phyloP scores from a whole-genome alignment of 306 rosid species.

The Rosa chinensis region DNA sequence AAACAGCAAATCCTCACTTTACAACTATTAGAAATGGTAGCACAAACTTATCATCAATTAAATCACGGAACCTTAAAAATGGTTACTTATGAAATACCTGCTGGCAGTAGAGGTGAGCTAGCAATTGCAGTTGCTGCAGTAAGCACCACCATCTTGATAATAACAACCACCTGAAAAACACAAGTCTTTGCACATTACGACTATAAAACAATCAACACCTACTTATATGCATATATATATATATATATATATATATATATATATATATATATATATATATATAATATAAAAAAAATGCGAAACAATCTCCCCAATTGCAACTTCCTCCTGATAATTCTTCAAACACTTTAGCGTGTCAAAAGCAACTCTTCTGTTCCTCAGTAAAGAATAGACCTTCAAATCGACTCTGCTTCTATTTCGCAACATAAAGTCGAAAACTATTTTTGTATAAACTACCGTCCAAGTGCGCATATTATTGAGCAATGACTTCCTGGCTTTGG shows the following conservation, averaged over 20 bases:
- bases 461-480: neutral
- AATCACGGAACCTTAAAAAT: neutral
- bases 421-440: neutral
- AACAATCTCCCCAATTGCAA: neutral
- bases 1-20: neutral
- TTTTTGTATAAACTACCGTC: neutral
- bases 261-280: neutral
- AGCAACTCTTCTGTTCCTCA: too few species aligned
- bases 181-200: neutral
- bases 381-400: neutral
- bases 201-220: neutral
- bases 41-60: neutral
- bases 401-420: neutral
- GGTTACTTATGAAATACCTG: constrained; percentile 41
- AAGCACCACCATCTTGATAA: constrained; percentile 29
- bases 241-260: neutral
- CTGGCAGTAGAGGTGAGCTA: constrained; percentile 32
- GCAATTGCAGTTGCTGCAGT: constrained; percentile 41
- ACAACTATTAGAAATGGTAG: neutral
- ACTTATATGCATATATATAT: neutral
- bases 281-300: neutral
- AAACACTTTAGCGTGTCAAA: too few species aligned
- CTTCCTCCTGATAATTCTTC: neutral
- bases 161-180: constrained; percentile 5
- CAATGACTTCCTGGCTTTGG: too few species aligned